phyloP scores from a whole-genome alignment of 768 basidiomycete species.

The Trametopsis cervina region DNA sequence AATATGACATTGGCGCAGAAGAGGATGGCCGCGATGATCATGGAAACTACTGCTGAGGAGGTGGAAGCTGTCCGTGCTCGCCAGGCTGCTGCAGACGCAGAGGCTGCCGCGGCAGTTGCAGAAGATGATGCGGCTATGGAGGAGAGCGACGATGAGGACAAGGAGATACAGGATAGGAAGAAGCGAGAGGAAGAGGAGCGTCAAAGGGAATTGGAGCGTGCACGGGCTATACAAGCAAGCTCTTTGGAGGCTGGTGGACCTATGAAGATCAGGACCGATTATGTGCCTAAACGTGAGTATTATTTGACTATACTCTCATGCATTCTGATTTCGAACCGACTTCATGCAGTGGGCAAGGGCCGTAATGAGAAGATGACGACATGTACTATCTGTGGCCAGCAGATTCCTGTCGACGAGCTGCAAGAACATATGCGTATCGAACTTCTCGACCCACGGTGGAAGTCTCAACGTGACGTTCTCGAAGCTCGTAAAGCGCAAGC shows the following conservation, averaged over 20 bases:
- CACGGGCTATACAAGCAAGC: constrained; percentile 74
- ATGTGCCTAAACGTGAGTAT: constrained; percentile 81
- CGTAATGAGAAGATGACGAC: constrained; percentile 71
- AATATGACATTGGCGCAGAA: constrained; percentile 97
- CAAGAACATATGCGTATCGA: constrained; percentile 99
- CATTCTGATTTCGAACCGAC: neutral
- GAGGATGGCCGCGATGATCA: constrained; percentile 96
- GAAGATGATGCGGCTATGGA: constrained; percentile 72
- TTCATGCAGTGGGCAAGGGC: constrained; percentile 44
- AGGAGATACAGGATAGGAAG: constrained; percentile 48
- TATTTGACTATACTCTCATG: constrained; percentile 12
- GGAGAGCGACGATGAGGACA: constrained; percentile 78
- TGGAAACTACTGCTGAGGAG: constrained; percentile 89
- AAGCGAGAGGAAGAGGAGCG: constrained; percentile 69
- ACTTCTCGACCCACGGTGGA: constrained; percentile 95
- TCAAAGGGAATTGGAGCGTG: constrained; percentile 63
- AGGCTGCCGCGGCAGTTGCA: constrained; percentile 69
- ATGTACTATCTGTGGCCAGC: constrained; percentile 92
- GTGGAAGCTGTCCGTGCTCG: constrained; percentile 75
- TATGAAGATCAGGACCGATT: constrained; percentile 95
- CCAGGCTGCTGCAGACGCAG: constrained; percentile 81
- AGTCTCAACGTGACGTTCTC: constrained; percentile 84
- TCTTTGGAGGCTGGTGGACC: constrained; percentile 67
- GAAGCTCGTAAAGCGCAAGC: constrained; percentile 89
- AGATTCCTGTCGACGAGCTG: constrained; percentile 91